Conservation (phyloP, 169 alveolate genomes). For the Amoebophrya sp. region DNA sequence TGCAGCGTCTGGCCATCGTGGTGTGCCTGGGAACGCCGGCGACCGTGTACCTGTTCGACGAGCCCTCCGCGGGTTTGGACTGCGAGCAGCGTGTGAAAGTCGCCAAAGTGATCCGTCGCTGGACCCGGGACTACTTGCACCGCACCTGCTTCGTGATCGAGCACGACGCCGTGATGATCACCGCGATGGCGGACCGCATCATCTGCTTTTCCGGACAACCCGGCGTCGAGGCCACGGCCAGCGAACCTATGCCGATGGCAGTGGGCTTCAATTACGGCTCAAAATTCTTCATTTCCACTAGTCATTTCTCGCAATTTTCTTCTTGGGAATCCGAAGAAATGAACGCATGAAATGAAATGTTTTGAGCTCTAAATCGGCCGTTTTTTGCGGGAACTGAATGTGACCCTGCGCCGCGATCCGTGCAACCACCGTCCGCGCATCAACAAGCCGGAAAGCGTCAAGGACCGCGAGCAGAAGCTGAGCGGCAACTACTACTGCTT, state of each 20-base stretch:
- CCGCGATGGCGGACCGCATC: constrained; percentile 97
- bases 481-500: too few relatives aligned
- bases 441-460: constrained; percentile 89
- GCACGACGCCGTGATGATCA: constrained; percentile 99
- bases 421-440: constrained; percentile 96
- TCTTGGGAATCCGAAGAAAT: too few relatives aligned
- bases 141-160: constrained; percentile 96
- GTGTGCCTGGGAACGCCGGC: constrained; percentile 96
- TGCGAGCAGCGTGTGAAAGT: constrained; percentile 97
- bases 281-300: too few relatives aligned
- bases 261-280: background rate
- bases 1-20: constrained; percentile 95
- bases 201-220: constrained; percentile 95
- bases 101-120: constrained; percentile 90
- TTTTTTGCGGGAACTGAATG: constrained; percentile 75
- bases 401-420: constrained; percentile 97
- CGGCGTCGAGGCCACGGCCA: constrained; percentile 54
- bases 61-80: constrained; percentile 98
- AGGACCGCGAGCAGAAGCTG: constrained; percentile 98
- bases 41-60: constrained; percentile 95
- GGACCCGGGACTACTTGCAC: constrained; percentile 67
- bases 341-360: too few relatives aligned
- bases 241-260: background rate
- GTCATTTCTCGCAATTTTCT: too few relatives aligned
- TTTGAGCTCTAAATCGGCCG: too few relatives aligned